Evolutionary conservation across 176 grass and related monocot genomes (phyloP), one percentile per base, ranked within the genome.

Genomic region (Hordeum marinum): DNA sequence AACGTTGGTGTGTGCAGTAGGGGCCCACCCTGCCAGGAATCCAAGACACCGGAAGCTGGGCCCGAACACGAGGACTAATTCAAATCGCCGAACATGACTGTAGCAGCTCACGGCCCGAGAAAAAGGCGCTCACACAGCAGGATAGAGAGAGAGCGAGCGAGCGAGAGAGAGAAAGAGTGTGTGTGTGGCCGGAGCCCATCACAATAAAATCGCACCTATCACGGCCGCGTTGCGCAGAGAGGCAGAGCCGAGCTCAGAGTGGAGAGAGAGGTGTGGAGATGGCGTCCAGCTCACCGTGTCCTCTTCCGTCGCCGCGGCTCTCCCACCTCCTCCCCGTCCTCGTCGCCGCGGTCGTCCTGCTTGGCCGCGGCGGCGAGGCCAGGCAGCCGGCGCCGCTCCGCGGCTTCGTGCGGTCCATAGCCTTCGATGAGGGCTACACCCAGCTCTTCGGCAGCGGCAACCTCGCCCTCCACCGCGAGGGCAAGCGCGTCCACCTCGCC

Each of bases 401-500:
- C 48, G 80, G 84, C 75, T 75, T 83, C 69, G 78, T 83, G 31
- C 90, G 85, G 9, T 60, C 72, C 12, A n/a, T 94, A 5, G 90
- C 92, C 34, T 97, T 97, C 74, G 87, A 93, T 39, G 88, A 97
- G 15, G 95, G 90, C 3, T 97, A 94, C 83, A 91, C 90, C 5
- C 95, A 94, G 73, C 87, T 97, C 45, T 97, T 97, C 46, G 92
- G 95, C 63, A 91, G 88, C 77, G 37, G 23, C 78, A 97, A 97
- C 84, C 88, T 97, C 75, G 91, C 88, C 68, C 88, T 97, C n/a
- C 92, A 75, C 80, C 79, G 76, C 60, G 79, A 89, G 59, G 92
- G 92, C 54, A 63, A 82, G 58, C 89, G 77, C 26, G 88, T 97
- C 65, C 90, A 87, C 87, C 80, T 97, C 72, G 78, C 92, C 52